Evolutionary conservation across 257 asterid species (phyloP).

Genomic region (Rauvolfia tetraphylla): DNA sequence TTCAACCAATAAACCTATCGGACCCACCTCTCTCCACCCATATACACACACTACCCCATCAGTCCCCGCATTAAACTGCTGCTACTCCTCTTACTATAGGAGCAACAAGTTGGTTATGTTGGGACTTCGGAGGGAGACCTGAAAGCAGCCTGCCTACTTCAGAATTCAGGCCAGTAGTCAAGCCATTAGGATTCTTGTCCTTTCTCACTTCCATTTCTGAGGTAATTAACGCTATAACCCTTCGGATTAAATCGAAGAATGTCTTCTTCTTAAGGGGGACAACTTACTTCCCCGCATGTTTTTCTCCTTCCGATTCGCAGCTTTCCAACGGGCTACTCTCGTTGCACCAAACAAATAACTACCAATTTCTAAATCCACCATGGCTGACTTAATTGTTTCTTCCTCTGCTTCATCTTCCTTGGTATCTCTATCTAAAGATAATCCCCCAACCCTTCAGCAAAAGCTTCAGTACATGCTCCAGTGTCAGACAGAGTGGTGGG

Average conservation of each 20-base stretch:
- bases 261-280: not conserved
- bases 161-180: too few species aligned
- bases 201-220: too few species aligned
- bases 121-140: too few species aligned
- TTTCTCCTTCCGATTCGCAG: not conserved
- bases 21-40: not conserved
- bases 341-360: not conserved
- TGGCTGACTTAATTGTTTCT: conserved; percentile 10
- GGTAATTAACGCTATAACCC: not conserved
- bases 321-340: not conserved
- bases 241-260: too few species aligned
- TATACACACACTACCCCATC: too few species aligned
- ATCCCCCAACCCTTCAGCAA: conserved; percentile 9
- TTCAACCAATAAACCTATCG: not conserved
- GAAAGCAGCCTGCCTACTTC: too few species aligned
- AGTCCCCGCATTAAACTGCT: too few species aligned
- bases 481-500: conserved; percentile 26
- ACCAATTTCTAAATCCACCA: not conserved
- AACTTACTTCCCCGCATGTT: conserved; percentile 2
- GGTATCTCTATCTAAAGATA: not conserved
- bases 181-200: too few species aligned
- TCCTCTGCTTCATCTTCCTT: conserved; percentile 10
- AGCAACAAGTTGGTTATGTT: too few species aligned
- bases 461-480: conserved; percentile 23
- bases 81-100: too few species aligned